A percentile compares a stretch with the other conserved stretches of the same genome.
phyloP scores from a whole-genome alignment of 768 basidiomycete genomes.

The Tephrocybe sp. region DNA sequence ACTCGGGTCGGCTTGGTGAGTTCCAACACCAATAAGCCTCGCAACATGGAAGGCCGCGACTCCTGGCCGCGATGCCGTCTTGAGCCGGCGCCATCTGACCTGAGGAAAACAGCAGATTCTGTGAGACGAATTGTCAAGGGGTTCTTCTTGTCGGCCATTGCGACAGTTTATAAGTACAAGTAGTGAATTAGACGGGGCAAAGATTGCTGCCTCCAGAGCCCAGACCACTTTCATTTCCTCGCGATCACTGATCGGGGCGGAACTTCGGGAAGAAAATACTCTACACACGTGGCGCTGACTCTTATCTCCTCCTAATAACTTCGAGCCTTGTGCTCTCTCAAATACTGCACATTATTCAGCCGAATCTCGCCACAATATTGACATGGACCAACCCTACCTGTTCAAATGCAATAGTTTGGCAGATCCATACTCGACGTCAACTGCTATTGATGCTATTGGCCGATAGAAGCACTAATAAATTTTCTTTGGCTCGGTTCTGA shows the following conservation, averaged over 20 bases:
- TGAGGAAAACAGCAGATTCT: constrained; percentile 74
- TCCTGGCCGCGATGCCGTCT: constrained; percentile 29
- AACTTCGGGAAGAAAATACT: neutral
- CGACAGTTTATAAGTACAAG: neutral
- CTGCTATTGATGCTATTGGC: no score
- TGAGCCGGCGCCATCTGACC: constrained; percentile 42
- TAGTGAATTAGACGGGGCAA: neutral
- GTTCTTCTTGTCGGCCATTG: constrained; percentile 33
- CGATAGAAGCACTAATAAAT: no score
- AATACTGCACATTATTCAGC: no score
- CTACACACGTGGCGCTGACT: neutral
- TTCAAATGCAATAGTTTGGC: no score
- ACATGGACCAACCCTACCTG: no score
- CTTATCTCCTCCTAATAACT: neutral
- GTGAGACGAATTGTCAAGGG: constrained; percentile 60
- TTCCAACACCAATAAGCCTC: constrained; percentile 60
- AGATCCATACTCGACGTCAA: no score
- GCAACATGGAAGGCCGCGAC: constrained; percentile 51
- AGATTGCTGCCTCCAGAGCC: no score
- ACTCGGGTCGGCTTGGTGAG: constrained; percentile 80
- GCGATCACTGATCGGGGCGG: constrained; percentile 10
- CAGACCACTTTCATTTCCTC: no score
- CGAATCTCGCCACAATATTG: no score
- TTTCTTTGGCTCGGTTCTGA: neutral
- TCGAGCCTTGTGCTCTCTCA: no score